These are phyloP conservation scores for Akanthomyces muscarius DNA, from an alignment of 2,329 filamentous ascomycete species.

Conservation along the genomic window DNA sequence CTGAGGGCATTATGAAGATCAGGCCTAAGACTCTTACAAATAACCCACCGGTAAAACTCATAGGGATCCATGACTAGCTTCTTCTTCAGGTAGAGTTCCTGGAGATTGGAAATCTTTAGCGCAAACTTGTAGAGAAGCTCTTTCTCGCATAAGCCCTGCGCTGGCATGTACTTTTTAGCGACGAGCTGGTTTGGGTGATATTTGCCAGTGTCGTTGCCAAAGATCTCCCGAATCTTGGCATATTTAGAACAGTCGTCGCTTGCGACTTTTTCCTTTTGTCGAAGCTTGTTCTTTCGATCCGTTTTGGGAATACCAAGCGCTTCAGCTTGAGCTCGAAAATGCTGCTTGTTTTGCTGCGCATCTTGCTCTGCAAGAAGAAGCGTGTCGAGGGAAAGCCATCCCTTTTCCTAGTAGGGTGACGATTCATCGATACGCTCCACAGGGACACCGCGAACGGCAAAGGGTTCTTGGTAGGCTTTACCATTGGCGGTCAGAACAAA, in stretches of 20 bases:
- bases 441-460: conserved; percentile 26
- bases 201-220: conserved; percentile 23
- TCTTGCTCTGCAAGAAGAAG: conserved; percentile 27
- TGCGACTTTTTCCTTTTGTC: conserved; percentile 23
- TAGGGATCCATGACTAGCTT: conserved; percentile 34
- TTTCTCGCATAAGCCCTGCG: conserved; percentile 30
- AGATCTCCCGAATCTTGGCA: conserved; percentile 33
- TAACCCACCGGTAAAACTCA: conserved; percentile 33
- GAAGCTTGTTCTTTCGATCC: conserved; percentile 15
- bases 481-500: conserved; percentile 24
- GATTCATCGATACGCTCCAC: conserved; percentile 28
- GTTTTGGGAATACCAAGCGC: background rate
- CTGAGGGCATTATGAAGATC: background rate
- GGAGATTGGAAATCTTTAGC: conserved; percentile 31
- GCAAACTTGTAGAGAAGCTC: conserved; percentile 35
- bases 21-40: conserved; percentile 2
- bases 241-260: conserved; percentile 32
- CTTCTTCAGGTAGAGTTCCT: conserved; percentile 23
- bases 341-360: conserved; percentile 23
- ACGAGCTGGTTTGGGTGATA: conserved; percentile 38
- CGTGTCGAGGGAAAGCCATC: conserved; percentile 29
- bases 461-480: conserved; percentile 24
- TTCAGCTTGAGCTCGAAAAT: background rate
- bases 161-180: conserved; percentile 30
- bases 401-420: conserved; percentile 28